Evolutionary conservation across 441 rosid genomes (phyloP).

Genomic region (Capsella rubella): DNA sequence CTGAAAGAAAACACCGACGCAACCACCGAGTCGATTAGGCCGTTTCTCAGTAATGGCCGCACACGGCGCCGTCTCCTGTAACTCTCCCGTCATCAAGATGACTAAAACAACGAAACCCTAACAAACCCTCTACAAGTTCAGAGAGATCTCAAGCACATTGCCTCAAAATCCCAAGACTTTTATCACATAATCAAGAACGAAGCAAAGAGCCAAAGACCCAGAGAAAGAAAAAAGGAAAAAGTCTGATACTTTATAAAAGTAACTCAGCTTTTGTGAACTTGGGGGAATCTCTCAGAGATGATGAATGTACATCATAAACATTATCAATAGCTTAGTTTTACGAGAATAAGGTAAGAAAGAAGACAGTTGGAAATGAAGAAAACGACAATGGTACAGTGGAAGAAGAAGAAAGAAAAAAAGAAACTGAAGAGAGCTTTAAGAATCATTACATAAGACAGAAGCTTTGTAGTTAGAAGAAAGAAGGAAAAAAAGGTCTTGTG

Average conservation of each 20-base stretch:
- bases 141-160: slow-evolving; percentile 35
- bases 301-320: slow-evolving; percentile 27
- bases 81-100: slow-evolving; percentile 46
- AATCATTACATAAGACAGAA: too few species aligned
- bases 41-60: slow-evolving; percentile 75
- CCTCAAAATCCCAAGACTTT: slow-evolving; percentile 17
- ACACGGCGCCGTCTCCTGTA: slow-evolving; percentile 61
- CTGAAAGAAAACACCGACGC: slow-evolving; percentile 89
- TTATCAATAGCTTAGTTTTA: slow-evolving; percentile 34
- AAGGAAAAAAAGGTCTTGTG: background rate
- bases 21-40: slow-evolving; percentile 73
- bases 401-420: slow-evolving; percentile 37
- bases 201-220: background rate
- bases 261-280: slow-evolving; percentile 35
- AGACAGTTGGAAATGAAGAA: slow-evolving; percentile 44
- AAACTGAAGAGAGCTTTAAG: slow-evolving; percentile 1
- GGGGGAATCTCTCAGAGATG: slow-evolving; percentile 17
- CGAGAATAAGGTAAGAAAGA: slow-evolving; percentile 42
- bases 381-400: slow-evolving; percentile 49
- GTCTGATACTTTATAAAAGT: slow-evolving; percentile 8
- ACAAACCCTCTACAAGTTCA: slow-evolving; percentile 11
- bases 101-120: slow-evolving; percentile 19
- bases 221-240: background rate
- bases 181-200: slow-evolving; percentile 3
- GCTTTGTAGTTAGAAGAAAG: background rate